Base-by-base conservation (phyloP, 78 protist genomes). In the Cavenderia fasciculata region DNA sequence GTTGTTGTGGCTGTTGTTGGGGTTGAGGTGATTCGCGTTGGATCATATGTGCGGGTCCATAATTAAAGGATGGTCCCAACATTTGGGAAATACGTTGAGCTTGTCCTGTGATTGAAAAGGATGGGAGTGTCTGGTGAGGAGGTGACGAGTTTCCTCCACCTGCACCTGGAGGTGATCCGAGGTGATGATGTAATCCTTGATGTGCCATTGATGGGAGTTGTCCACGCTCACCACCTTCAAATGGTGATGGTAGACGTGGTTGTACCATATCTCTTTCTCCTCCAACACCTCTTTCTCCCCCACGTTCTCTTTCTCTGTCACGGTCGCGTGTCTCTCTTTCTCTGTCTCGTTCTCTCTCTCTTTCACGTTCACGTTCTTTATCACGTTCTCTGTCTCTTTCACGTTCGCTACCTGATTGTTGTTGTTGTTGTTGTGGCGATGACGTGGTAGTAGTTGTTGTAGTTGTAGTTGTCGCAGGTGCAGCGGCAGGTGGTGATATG, bases 341-440 rank as follows among this genome's bases (percentile, higher is more conserved):
- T 8, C 36, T 16, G 14, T 41, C 56, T 40, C 78, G 54, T 36
- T 71, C 78, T 49, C 78, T 51, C 19, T 73, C 82, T 61, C 69
- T 29, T 4, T 61, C 69, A 29, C 69, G 34, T 31, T 61, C 69
- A 34, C 69, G 69, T 4, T 52, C 59, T 8, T 33, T 16, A 18
- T 41, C 56, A 49, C 78, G 54, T 36, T 71, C 78, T 49, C 78
- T 31, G 16, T 74, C 84, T 52, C 65, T 74, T 19, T 74, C 69
- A 25, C 68, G 63, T 56, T 74, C 84, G 2, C 65, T n/a, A 19
- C 56, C 84, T 21, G 84, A 38, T 74, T 68, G 18, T 68, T 57
- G 27, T 74, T 52, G 10, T 68, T 23, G 40, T 74, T 68, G 11
- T 29, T 51, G 19, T 74, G 69, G 12, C 68, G 23, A 18, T 74